These are phyloP conservation scores for Kodamaea jinghongensis DNA, from an alignment of 805 yeast genomes.

Conservation along the genomic window DNA sequence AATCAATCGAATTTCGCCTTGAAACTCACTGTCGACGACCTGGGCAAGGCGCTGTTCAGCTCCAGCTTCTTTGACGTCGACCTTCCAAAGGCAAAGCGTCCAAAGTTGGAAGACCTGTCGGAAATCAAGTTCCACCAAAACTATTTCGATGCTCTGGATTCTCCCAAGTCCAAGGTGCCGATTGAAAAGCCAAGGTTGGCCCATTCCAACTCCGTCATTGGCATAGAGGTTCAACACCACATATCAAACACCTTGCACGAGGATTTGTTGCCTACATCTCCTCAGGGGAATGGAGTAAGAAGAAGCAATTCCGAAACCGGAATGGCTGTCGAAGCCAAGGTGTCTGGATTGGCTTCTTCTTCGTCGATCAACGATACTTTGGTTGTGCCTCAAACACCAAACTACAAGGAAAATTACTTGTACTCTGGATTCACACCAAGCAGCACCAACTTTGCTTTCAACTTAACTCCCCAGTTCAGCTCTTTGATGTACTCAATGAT, in stretches of 20 bases:
- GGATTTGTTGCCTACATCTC: neutral
- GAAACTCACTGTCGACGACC: conserved; percentile 38
- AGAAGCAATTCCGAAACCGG: conserved; percentile 27
- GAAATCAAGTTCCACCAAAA: neutral
- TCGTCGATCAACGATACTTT: conserved; percentile 13
- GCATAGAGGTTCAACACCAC: conserved; percentile 19
- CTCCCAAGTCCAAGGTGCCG: neutral
- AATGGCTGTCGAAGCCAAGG: conserved; percentile 6
- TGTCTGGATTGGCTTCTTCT: too few relatives aligned
- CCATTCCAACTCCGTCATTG: conserved; percentile 28
- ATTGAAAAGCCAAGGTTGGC: conserved; percentile 16
- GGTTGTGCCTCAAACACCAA: conserved; percentile 37
- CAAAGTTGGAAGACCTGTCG: neutral
- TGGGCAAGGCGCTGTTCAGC: conserved; percentile 40
- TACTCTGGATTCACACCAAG: conserved; percentile 31
- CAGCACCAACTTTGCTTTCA: conserved; percentile 21
- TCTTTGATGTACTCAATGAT: conserved; percentile 38
- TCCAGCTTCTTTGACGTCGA: conserved; percentile 14
- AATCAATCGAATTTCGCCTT: conserved; percentile 26
- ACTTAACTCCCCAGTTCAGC: conserved; percentile 41
- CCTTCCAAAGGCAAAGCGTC: too few relatives aligned
- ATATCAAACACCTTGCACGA: conserved; percentile 1
- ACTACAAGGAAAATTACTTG: conserved; percentile 25
- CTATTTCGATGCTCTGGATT: neutral
- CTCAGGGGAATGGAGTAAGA: conserved; percentile 14